phyloP scores from a whole-genome alignment of 2,329 filamentous ascomycete genomes.

The Stachybotrys echinatus region DNA sequence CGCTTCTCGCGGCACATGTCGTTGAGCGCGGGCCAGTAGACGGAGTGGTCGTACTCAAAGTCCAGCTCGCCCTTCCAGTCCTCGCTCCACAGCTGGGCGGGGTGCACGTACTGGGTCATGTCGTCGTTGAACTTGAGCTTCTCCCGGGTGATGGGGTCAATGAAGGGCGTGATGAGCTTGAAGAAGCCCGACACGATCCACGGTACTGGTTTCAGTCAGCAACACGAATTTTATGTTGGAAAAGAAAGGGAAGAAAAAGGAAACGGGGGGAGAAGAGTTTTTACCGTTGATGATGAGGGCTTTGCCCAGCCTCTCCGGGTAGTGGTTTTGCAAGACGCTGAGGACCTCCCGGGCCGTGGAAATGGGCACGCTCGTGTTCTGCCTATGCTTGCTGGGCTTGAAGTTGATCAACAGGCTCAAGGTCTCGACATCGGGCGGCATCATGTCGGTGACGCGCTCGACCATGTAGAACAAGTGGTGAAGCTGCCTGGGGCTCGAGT shows the following conservation, averaged over 20 bases:
- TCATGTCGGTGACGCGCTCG: slow-evolving; percentile 81
- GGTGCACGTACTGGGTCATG: slow-evolving; percentile 73
- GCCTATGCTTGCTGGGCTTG: slow-evolving; percentile 68
- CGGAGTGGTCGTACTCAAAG: slow-evolving; percentile 84
- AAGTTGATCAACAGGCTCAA: slow-evolving; percentile 89
- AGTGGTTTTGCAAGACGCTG: slow-evolving; percentile 89
- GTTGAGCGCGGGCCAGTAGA: slow-evolving; percentile 85
- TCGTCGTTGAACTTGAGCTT: slow-evolving; percentile 99
- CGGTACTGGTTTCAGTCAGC: slow-evolving; percentile 53
- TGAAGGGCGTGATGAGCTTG: slow-evolving; percentile 92
- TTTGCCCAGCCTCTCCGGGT: slow-evolving; percentile 84
- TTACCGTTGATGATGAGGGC: slow-evolving; percentile 84
- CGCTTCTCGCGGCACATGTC: slow-evolving; percentile 63
- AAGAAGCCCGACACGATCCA: slow-evolving; percentile 93
- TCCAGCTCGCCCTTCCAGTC: slow-evolving; percentile 71
- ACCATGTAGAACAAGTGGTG: slow-evolving; percentile 96
- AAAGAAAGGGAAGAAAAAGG: background rate
- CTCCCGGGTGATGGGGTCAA: slow-evolving; percentile 86
- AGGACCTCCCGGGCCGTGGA: slow-evolving; percentile 78
- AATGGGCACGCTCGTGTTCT: slow-evolving; percentile 68
- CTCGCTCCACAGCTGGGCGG: slow-evolving; percentile 74
- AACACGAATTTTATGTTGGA: background rate
- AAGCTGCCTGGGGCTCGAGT: slow-evolving; percentile 77
- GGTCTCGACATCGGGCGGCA: slow-evolving; percentile 82
- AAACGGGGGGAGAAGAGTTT: slow-evolving; percentile 14